phyloP scores from a whole-genome alignment of 176 grass and related monocot genomes.

The Cocos nucifera region DNA sequence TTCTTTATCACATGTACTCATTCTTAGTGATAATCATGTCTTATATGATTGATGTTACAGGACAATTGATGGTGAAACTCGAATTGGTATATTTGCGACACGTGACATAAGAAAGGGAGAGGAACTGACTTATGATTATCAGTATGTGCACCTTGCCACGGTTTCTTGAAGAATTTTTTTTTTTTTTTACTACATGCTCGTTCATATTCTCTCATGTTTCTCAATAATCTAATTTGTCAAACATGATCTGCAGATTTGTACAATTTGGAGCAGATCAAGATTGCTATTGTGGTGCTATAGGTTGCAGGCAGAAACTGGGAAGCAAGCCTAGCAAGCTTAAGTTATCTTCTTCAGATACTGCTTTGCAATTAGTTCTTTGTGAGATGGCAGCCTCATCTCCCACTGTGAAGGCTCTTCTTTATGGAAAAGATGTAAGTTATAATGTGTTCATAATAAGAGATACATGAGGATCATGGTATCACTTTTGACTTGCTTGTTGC shows the following conservation, averaged over 20 bases:
- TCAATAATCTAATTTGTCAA: background rate
- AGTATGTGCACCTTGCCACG: conserved; percentile 1
- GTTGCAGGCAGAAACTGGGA: conserved; percentile 23
- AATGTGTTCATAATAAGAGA: background rate
- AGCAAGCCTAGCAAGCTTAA: conserved; percentile 19
- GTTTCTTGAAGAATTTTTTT: too few species aligned
- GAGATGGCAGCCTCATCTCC: conserved; percentile 1
- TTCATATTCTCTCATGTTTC: background rate
- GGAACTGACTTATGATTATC: conserved; percentile 22
- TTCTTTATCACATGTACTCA: background rate
- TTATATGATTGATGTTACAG: conserved; percentile 4
- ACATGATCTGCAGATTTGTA: conserved; percentile 18
- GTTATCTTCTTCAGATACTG: conserved; percentile 5
- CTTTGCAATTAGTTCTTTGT: conserved; percentile 5
- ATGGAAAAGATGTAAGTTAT: conserved; percentile 7
- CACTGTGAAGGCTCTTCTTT: too few species aligned
- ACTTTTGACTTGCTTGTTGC: background rate
- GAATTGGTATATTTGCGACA: conserved; percentile 26
- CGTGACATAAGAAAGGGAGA: conserved; percentile 19
- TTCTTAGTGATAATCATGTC: background rate
- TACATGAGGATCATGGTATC: background rate
- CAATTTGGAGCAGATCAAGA: conserved; percentile 27
- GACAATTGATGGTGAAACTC: conserved; percentile 27
- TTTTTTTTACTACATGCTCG: too few species aligned
- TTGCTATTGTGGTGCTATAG: conserved; percentile 25